Evolutionary conservation across 805 yeast species (phyloP).

Genomic region (Peterozyma xylosa): DNA sequence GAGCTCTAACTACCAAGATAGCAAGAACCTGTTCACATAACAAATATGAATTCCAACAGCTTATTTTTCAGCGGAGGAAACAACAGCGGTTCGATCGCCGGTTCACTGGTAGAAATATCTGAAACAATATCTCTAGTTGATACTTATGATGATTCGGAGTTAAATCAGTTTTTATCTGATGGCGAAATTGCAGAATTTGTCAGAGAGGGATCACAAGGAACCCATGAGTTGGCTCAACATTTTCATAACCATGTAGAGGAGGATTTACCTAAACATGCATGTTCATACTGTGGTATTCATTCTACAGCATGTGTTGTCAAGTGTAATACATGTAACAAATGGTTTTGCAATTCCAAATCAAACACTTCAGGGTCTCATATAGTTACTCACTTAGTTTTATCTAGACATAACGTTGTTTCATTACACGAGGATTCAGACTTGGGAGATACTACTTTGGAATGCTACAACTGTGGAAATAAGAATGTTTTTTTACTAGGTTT

Average conservation of each 20-base stretch:
- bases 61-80: too few species aligned
- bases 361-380: conserved; percentile 66
- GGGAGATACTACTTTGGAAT: conserved; percentile 83
- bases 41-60: too few species aligned
- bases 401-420: conserved; percentile 68
- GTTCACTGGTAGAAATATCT: too few species aligned
- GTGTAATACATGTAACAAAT: conserved; percentile 69
- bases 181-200: too few species aligned
- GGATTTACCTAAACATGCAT: conserved; percentile 25
- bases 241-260: background rate
- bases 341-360: conserved; percentile 83
- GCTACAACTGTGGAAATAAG: conserved; percentile 81
- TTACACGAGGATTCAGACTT: conserved; percentile 75
- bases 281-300: conserved; percentile 71
- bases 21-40: too few species aligned
- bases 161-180: too few species aligned
- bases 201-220: too few species aligned
- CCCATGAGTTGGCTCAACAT: background rate
- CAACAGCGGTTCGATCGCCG: too few species aligned
- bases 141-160: too few species aligned
- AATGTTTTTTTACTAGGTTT: conserved; percentile 80
- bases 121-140: too few species aligned
- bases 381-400: conserved; percentile 73
- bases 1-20: too few species aligned
- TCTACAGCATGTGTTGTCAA: conserved; percentile 59